These are phyloP conservation scores for Neocallimastix lanati DNA, from an alignment of 192 early-diverging fungal species.

Conservation along the genomic window DNA sequence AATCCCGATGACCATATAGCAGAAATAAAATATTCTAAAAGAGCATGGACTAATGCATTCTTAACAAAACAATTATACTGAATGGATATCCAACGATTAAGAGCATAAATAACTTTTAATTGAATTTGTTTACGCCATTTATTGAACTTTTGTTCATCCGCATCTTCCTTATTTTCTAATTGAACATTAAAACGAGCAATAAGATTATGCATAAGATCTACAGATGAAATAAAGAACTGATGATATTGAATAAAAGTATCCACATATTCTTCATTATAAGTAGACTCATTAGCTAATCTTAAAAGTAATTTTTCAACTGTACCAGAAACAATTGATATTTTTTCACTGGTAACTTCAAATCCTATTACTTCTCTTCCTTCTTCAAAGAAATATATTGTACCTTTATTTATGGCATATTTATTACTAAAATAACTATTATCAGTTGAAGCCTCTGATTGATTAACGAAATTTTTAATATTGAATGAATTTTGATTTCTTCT, in stretches of 20 bases:
- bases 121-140: not conserved
- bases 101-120: not conserved
- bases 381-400: conserved; percentile 22
- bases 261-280: conserved; percentile 42
- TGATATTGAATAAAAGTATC: conserved; percentile 39
- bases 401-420: not conserved
- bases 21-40: not conserved
- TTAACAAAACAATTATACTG: not conserved
- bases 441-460: not conserved
- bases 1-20: not conserved
- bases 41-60: not conserved
- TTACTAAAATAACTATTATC: not conserved
- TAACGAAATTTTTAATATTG: not conserved
- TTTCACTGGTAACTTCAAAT: conserved; percentile 28
- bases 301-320: conserved; percentile 40
- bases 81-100: not conserved
- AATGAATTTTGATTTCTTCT: not conserved
- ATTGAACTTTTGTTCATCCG: not conserved
- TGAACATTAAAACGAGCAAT: conserved; percentile 37
- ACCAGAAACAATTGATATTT: conserved; percentile 37
- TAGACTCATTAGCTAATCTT: conserved; percentile 31
- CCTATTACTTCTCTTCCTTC: conserved; percentile 33
- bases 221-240: conserved; percentile 34
- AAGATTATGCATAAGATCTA: conserved; percentile 29
- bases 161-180: conserved; percentile 12